Evolutionary conservation across 331 rosid genomes (phyloP).

Genomic region (Erythrophleum ivorense): DNA sequence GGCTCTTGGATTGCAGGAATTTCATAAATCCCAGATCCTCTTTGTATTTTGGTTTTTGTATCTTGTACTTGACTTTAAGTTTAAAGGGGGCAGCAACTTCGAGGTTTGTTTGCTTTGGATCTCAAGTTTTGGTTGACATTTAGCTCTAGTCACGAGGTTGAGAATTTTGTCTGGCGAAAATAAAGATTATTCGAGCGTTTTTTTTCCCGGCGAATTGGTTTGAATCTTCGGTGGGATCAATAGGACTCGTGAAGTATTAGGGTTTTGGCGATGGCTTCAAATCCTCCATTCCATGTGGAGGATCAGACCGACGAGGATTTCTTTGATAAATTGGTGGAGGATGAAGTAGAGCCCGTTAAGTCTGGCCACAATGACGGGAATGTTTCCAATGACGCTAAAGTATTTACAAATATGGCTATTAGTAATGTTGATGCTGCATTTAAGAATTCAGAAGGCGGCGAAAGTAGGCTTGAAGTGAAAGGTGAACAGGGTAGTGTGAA

Average conservation of each 20-base stretch:
- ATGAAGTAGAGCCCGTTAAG: conserved; percentile 53
- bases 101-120: conserved; percentile 50
- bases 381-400: conserved; percentile 64
- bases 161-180: conserved; percentile 29
- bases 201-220: conserved; percentile 30
- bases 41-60: conserved; percentile 29
- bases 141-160: conserved; percentile 42
- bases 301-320: conserved; percentile 96
- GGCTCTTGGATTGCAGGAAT: conserved; percentile 44
- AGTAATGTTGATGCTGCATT: conserved; percentile 45
- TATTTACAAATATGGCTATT: conserved; percentile 57
- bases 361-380: conserved; percentile 39
- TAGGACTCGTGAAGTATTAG: conserved; percentile 33
- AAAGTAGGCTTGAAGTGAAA: conserved; percentile 29
- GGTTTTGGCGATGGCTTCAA: conserved; percentile 75
- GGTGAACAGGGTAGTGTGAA: conserved; percentile 41
- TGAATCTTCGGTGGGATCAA: conserved; percentile 32
- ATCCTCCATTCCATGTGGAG: conserved; percentile 92
- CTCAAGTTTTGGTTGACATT: conserved; percentile 41
- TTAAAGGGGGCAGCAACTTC: conserved; percentile 32
- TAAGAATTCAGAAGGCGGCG: conserved; percentile 44
- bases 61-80: conserved; percentile 35
- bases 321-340: conserved; percentile 86
- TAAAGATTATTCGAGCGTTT: conserved; percentile 10
- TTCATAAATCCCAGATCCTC: conserved; percentile 50